These are phyloP conservation scores for Pseudocercospora musae DNA, from an alignment of 2,329 filamentous ascomycete species.

Conservation along the genomic window DNA sequence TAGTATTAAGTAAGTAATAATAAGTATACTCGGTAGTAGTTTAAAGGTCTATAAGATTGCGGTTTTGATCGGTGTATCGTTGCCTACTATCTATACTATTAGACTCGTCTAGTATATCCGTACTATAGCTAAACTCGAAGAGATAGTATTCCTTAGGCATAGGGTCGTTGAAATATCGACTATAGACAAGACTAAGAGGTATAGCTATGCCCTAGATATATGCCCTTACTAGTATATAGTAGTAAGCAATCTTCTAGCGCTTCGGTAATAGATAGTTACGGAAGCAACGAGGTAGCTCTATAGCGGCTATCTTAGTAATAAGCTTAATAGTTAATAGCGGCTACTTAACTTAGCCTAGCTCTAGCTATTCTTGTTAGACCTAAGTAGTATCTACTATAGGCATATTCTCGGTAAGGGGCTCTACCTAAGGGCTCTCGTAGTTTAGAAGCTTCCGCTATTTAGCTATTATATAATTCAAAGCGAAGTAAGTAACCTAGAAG, in stretches of 20 bases:
- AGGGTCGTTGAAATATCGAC: neutral
- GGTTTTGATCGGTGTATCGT: neutral
- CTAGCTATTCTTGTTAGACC: no score
- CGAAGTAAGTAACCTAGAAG: conserved; percentile 8
- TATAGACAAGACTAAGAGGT: neutral
- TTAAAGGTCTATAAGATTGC: neutral
- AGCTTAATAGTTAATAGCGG: neutral
- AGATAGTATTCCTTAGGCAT: neutral
- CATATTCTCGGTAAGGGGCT: no score
- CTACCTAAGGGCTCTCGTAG: no score
- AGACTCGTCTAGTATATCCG: neutral
- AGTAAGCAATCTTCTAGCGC: neutral
- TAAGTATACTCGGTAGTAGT: neutral
- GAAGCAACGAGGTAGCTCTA: neutral
- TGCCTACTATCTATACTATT: neutral
- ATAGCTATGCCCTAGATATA: neutral
- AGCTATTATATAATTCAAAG: neutral
- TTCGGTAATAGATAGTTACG: neutral
- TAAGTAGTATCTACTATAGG: no score
- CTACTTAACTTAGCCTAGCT: no score
- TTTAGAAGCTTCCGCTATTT: neutral
- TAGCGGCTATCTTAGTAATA: neutral
- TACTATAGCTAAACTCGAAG: neutral
- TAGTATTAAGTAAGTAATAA: neutral
- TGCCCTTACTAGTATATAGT: neutral